Conservation (phyloP, 805 yeast genomes). For the Dipodascopsis tothii region DNA sequence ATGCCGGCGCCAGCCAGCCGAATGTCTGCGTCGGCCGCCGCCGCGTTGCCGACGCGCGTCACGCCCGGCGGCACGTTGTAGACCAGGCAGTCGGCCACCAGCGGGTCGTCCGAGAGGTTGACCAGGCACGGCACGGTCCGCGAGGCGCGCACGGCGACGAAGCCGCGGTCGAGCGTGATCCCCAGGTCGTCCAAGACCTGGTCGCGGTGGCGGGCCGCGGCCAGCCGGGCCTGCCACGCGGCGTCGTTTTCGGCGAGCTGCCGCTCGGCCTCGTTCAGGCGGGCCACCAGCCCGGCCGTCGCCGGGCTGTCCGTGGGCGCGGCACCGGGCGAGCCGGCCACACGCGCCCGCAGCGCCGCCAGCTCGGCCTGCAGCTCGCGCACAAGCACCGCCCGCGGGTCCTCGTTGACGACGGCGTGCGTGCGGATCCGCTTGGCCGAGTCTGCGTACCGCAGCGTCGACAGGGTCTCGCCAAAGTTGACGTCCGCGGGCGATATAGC, state of each 20-base stretch:
- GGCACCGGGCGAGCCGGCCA: slow-evolving; percentile 2
- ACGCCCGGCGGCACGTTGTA: slow-evolving; percentile 26
- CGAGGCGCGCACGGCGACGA: slow-evolving; percentile 27
- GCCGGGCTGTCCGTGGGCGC: slow-evolving; percentile 2
- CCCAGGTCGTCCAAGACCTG: slow-evolving; percentile 28
- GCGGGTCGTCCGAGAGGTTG: slow-evolving; percentile 27
- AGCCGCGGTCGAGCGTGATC: slow-evolving; percentile 23
- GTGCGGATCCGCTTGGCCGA: slow-evolving; percentile 65
- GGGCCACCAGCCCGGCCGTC: slow-evolving; percentile 20
- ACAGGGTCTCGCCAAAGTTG: slow-evolving; percentile 60
- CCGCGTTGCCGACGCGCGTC: slow-evolving; percentile 25
- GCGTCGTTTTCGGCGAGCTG: slow-evolving; percentile 25
- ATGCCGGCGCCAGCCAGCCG: slow-evolving; percentile 24
- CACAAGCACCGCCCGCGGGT: slow-evolving; percentile 25
- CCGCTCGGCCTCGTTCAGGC: slow-evolving; percentile 22
- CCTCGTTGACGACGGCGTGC: slow-evolving; percentile 48
- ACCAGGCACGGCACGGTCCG: slow-evolving; percentile 27
- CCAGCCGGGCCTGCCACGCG: slow-evolving; percentile 28
- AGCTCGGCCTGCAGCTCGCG: slow-evolving; percentile 27
- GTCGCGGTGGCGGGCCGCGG: slow-evolving; percentile 24
- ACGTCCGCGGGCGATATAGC: slow-evolving; percentile 68
- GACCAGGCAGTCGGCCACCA: slow-evolving; percentile 27
- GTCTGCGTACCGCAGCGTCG: slow-evolving; percentile 71
- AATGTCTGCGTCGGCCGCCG: slow-evolving; percentile 23
- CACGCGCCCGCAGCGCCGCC: slow-evolving; percentile 14